These are phyloP conservation scores for Parathielavia hyrcaniae DNA, from an alignment of 495 filamentous ascomycete species.

Conservation along the genomic window DNA sequence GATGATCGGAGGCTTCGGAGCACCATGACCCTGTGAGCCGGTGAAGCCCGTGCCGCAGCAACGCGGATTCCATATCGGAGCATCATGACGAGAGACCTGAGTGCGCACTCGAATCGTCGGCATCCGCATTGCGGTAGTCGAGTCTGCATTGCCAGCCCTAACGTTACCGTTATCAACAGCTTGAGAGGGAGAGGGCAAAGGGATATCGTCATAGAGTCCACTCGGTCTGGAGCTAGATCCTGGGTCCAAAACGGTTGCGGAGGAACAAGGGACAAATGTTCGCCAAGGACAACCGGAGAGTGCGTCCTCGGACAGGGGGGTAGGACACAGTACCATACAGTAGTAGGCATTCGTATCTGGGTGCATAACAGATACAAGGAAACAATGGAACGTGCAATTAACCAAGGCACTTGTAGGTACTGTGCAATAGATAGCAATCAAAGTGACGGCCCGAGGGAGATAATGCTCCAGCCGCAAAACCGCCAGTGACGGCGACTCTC, in stretches of 20 bases:
- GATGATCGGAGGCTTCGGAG: background rate
- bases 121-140: background rate
- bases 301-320: too few relatives aligned
- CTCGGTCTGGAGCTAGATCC: background rate
- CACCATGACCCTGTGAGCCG: background rate
- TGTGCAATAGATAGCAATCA: too few relatives aligned
- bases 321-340: too few relatives aligned
- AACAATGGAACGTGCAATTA: too few relatives aligned
- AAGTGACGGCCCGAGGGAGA: too few relatives aligned
- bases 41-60: background rate
- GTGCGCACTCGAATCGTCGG: too few relatives aligned
- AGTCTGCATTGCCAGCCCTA: background rate
- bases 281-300: background rate
- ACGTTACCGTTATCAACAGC: too few relatives aligned
- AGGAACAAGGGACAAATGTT: background rate
- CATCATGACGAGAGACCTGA: background rate
- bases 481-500: too few relatives aligned
- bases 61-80: background rate
- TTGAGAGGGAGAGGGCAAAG: background rate
- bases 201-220: conserved; percentile 7
- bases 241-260: conserved; percentile 5
- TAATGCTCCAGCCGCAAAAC: too few relatives aligned
- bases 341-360: too few relatives aligned
- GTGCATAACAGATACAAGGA: too few relatives aligned
- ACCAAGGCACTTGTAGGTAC: too few relatives aligned